Conservation (phyloP, 805 yeast species). For the Cyberlindnera samutprakarnensis region DNA sequence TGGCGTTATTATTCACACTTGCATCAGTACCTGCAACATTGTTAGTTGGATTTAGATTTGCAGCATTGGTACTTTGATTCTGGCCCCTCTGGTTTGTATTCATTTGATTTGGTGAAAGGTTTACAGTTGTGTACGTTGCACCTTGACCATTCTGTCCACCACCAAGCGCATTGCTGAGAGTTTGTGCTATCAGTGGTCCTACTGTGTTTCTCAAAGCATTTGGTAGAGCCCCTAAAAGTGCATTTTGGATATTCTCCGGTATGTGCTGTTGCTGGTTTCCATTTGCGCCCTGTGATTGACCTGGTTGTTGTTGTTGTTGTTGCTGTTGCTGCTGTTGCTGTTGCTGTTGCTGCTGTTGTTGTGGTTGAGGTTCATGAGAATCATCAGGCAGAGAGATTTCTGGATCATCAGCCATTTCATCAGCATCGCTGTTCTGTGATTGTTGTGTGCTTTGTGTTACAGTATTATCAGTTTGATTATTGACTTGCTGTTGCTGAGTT, state of each 20-base stretch:
- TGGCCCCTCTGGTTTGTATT: no score
- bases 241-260: constrained; percentile 5
- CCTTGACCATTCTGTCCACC: constrained; percentile 9
- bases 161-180: constrained; percentile 9
- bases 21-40: no score
- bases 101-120: no score
- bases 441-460: background rate
- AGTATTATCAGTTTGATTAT: background rate
- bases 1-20: no score
- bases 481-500: background rate
- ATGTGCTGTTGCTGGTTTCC: constrained; percentile 1
- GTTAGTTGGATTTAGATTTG: no score
- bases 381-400: constrained; percentile 5
- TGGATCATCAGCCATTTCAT: constrained; percentile 7
- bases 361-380: background rate
- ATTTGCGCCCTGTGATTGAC: background rate
- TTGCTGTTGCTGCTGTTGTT: background rate
- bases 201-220: constrained; percentile 7
- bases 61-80: no score
- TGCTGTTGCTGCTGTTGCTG: constrained; percentile 4
- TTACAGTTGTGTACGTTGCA: constrained; percentile 9
- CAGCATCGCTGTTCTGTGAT: constrained; percentile 1
- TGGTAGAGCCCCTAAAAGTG: constrained; percentile 8
- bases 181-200: constrained; percentile 9
- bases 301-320: background rate